Evolutionary conservation across 2,329 filamentous ascomycete genomes (phyloP), one percentile per base, ranked within the genome.

Genomic region (Pseudohalonectria lignicola): DNA sequence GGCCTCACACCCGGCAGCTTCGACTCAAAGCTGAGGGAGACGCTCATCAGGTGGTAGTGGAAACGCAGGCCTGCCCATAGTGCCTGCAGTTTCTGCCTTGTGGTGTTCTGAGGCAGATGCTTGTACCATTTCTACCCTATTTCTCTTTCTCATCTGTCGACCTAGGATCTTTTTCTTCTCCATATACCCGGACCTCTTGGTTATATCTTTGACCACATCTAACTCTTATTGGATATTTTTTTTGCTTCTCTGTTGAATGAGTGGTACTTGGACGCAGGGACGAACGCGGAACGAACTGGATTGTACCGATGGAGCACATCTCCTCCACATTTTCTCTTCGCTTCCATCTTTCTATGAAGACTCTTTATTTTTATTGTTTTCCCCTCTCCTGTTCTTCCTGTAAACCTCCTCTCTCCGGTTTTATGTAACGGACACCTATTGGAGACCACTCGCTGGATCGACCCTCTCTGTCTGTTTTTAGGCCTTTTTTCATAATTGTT

Each of bases 11-110:
- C 63, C 1, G 69, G 63, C 1, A 53, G 60, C 39, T 57, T 54
- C 1, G 71, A 76, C 46, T 45, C 60, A 23, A 67, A 70, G 44
- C 66, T 62, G 5, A 60, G 60, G n/a, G 52, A 55, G 30, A 69
- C 64, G 12, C 55, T 51, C 30, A 63, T 76, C 31, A 49, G 39
- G 9, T 76, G 72, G 73, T 74, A 46, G 50, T n/a, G 19, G 11
- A 18, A 15, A 29, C 15, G 19, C 4, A n/a, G n/a, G n/a, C n/a
- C n/a, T n/a, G n/a, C n/a, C n/a, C n/a, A n/a, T n/a, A n/a, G n/a
- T n/a, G n/a, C n/a, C n/a, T n/a, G 12, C 15, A 3, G 12, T 31
- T 18, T 25, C n/a, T 37, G 21, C 34, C 15, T 19, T 32, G 25
- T 34, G n/a, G 2, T 21, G n/a, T 13, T 15, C 16, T 6, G 13